phyloP scores from a whole-genome alignment of 371 early-diverging fungal genomes.

The Mucor velutinosus region DNA sequence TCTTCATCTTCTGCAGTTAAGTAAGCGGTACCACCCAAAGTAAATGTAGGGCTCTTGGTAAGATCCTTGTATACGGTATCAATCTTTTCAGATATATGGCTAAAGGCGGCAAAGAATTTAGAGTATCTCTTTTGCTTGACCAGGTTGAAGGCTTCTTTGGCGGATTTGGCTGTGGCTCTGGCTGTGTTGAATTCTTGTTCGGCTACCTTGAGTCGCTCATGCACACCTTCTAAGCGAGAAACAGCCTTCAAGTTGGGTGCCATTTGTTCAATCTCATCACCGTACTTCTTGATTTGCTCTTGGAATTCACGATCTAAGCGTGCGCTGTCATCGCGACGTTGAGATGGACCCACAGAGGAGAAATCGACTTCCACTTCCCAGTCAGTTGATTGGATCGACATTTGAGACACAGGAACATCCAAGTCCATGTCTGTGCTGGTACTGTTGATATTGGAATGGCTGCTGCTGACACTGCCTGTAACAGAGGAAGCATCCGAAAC shows the following conservation, averaged over 20 bases:
- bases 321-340: slow-evolving; percentile 51
- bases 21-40: slow-evolving; percentile 96
- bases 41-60: slow-evolving; percentile 77
- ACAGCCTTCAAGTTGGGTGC: slow-evolving; percentile 89
- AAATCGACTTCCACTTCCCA: slow-evolving; percentile 69
- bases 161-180: slow-evolving; percentile 74
- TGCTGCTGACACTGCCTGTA: slow-evolving; percentile 4
- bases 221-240: slow-evolving; percentile 83
- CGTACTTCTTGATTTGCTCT: slow-evolving; percentile 65
- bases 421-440: slow-evolving; percentile 52
- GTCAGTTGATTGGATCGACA: slow-evolving; percentile 42
- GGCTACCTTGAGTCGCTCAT: slow-evolving; percentile 74
- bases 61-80: slow-evolving; percentile 96
- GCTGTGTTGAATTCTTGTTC: slow-evolving; percentile 83
- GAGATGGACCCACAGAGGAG: slow-evolving; percentile 49
- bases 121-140: slow-evolving; percentile 85
- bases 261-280: slow-evolving; percentile 81
- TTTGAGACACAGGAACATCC: slow-evolving; percentile 48
- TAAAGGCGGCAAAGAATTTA: slow-evolving; percentile 88
- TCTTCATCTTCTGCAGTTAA: slow-evolving; percentile 91
- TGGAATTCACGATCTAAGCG: slow-evolving; percentile 70
- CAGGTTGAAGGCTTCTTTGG: slow-evolving; percentile 78
- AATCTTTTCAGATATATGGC: slow-evolving; percentile 87
- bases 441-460: background rate
- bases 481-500: slow-evolving; percentile 2